These are phyloP conservation scores for Myxozyma kluyveri DNA, from an alignment of 805 yeast genomes.

Conservation along the genomic window DNA sequence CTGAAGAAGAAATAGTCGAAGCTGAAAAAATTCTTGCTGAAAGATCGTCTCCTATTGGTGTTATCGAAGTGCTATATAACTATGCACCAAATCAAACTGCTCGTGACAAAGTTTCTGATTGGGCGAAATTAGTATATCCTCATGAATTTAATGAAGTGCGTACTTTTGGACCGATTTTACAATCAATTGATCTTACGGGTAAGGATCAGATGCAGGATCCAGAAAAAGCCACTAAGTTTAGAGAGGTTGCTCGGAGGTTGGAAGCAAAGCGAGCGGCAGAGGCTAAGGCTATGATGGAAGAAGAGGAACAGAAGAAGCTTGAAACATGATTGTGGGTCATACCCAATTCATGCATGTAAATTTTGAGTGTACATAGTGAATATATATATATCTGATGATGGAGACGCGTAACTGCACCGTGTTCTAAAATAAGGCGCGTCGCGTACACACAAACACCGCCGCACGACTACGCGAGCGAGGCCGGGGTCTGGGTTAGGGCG, in stretches of 20 bases:
- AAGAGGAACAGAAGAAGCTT: no score
- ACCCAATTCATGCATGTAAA: no score
- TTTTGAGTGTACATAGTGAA: no score
- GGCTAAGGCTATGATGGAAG: neutral
- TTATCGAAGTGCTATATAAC: constrained; percentile 49
- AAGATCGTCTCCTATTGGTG: constrained; percentile 41
- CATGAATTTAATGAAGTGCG: constrained; percentile 25
- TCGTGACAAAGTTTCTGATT: constrained; percentile 32
- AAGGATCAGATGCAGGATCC: neutral
- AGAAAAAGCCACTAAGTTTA: neutral
- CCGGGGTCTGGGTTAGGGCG: no score
- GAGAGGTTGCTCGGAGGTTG: neutral
- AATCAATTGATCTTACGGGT: constrained; percentile 9
- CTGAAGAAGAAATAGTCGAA: constrained; percentile 1
- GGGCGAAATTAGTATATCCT: constrained; percentile 29
- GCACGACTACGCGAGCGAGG: no score
- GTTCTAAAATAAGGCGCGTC: no score
- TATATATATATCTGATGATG: no score
- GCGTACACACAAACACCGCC: no score
- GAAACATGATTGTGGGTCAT: no score
- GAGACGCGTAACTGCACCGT: no score
- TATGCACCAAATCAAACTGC: constrained; percentile 36
- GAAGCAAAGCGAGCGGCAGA: neutral
- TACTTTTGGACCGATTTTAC: constrained; percentile 4
- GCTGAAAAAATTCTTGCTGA: no score